A percentile compares a stretch with the other conserved stretches of the same genome.
These are phyloP conservation scores for Juncus effusus DNA, from an alignment of 176 grass and related monocot genomes.

Conservation along the genomic window DNA sequence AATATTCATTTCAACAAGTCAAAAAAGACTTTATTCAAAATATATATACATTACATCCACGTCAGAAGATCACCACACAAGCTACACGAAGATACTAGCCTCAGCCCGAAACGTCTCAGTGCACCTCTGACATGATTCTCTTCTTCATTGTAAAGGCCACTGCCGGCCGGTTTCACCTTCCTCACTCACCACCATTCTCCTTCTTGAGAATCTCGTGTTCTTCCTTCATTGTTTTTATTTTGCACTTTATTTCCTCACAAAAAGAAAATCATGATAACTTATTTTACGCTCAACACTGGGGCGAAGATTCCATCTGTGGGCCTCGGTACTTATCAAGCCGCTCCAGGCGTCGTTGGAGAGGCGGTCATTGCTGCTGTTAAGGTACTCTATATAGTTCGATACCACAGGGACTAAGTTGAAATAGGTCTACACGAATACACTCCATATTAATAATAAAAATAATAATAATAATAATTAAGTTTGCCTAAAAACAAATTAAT, in stretches of 20 bases:
- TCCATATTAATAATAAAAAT: too few relatives aligned
- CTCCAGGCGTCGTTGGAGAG: constrained; percentile 40
- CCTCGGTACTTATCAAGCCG: constrained; percentile 81
- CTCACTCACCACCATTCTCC: background rate
- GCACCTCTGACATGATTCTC: background rate
- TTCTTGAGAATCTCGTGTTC: background rate
- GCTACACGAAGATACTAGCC: too few relatives aligned
- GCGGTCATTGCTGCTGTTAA: constrained; percentile 74
- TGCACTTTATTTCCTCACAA: too few relatives aligned
- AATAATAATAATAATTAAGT: too few relatives aligned
- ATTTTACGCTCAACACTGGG: constrained; percentile 78
- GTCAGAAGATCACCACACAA: too few relatives aligned
- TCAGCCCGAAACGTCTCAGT: background rate
- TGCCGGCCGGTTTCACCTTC: background rate
- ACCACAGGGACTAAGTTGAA: too few relatives aligned
- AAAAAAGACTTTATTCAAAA: too few relatives aligned
- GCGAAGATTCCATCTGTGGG: constrained; percentile 84
- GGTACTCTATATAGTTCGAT: constrained; percentile 14
- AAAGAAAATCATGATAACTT: constrained; percentile 39
- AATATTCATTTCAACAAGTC: too few relatives aligned
- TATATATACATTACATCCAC: too few relatives aligned
- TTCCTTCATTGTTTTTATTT: background rate
- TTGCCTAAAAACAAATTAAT: too few relatives aligned
- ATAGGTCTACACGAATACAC: too few relatives aligned
- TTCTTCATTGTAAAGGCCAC: background rate